These are phyloP conservation scores for Podospora australis DNA, from an alignment of 495 filamentous ascomycete genomes.

Conservation along the genomic window DNA sequence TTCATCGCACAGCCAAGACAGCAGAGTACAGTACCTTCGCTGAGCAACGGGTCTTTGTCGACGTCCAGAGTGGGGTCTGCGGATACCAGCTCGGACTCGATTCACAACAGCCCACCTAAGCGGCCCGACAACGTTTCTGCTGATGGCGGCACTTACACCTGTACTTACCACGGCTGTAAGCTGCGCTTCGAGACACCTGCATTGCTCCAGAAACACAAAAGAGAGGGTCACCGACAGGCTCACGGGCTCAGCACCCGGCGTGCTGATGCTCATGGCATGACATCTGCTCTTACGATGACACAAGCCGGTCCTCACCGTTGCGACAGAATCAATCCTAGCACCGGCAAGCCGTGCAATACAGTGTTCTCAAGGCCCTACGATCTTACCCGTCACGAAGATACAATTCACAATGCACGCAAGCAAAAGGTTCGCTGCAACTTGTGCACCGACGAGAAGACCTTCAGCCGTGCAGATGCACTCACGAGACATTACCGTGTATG, in stretches of 20 bases:
- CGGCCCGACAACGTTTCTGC: conserved; percentile 60
- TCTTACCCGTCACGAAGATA: conserved; percentile 93
- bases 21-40: conserved; percentile 40
- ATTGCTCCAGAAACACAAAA: conserved; percentile 91
- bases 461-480: conserved; percentile 84
- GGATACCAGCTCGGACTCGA: conserved; percentile 28
- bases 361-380: conserved; percentile 98
- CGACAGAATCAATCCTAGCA: conserved; percentile 88
- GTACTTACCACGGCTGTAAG: conserved; percentile 87
- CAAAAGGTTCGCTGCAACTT: conserved; percentile 91
- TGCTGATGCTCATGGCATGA: conserved; percentile 17
- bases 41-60: conserved; percentile 27
- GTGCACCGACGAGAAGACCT: conserved; percentile 96
- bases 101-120: conserved; percentile 25
- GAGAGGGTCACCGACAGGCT: conserved; percentile 77
- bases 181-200: conserved; percentile 79
- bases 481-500: conserved; percentile 90
- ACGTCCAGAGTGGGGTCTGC: conserved; percentile 38
- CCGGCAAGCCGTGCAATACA: conserved; percentile 92
- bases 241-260: conserved; percentile 29
- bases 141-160: conserved; percentile 86
- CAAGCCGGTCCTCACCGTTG: conserved; percentile 37
- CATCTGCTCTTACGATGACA: conserved; percentile 22
- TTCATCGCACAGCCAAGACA: conserved; percentile 41
- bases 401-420: conserved; percentile 91